Evolutionary conservation across 768 basidiomycete species (phyloP), one percentile per base, ranked within the genome.

Genomic region (Brasilioporus rufonigricans): DNA sequence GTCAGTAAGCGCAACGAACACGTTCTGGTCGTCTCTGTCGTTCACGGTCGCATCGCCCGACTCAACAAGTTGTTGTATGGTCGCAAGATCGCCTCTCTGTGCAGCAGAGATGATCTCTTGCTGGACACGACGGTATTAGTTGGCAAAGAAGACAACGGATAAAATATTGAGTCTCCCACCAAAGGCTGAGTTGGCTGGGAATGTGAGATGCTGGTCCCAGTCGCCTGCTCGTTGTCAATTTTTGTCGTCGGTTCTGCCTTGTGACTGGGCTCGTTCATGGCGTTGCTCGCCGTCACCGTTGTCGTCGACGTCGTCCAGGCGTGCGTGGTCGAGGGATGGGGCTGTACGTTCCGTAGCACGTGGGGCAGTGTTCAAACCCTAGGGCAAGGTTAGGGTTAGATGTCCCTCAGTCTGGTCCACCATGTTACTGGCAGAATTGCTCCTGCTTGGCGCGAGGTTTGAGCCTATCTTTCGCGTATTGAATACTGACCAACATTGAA

Each of bases 21-120:
- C 91, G 62, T 95, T 93, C 69, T 96, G 89, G 27, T 81, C 79
- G 72, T 98, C 96, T 45, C 88, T 77, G 71, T 92, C 91, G 14
- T 85, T 85, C 19, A 86, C 88, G 7, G 73, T 77, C 19, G 87
- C 87, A 55, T 78, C 75, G 5, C 88, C 88, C 1, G 85, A 87
- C 61, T 86, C 82, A 38, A 94, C 76, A 53, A 94, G 80, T 47
- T 81, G 70, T 7, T 80, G 80, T 27, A 96, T 71, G 39, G 80
- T 72, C 10, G 71, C 67, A 8, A 93, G 76, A 63, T 96, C 93
- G 11, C 95, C 95, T 48, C 91, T 79, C 65, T 97, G 95, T 0
- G 94, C 86, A 9, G 93, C 89, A 12, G 89, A 76, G 63, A 96
- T 92, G 29, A 97, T 87, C 54, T 79, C 86, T 19, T 72, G 70